These are phyloP conservation scores for Cytospora piceae DNA, from an alignment of 2,329 filamentous ascomycete species.

Conservation along the genomic window DNA sequence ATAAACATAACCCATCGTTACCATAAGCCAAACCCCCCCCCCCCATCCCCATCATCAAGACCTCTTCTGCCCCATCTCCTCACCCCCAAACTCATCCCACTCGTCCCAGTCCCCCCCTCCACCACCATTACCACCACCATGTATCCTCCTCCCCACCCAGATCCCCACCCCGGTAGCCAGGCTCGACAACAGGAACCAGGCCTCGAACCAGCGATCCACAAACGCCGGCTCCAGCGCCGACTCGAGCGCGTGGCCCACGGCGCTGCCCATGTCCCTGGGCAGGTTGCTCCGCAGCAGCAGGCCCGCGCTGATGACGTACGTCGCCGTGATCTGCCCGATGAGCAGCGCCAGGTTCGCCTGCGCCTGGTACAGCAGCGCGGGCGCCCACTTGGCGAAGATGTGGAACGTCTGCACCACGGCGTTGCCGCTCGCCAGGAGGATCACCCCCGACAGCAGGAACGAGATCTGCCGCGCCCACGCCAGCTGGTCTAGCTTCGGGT, in stretches of 20 bases:
- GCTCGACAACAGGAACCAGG: constrained; percentile 77
- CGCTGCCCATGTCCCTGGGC: constrained; percentile 74
- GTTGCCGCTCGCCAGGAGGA: constrained; percentile 80
- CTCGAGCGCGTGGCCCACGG: constrained; percentile 76
- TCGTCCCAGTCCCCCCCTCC: constrained; percentile 56
- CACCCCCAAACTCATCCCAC: constrained; percentile 63
- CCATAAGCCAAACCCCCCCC: neutral
- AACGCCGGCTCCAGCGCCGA: constrained; percentile 74
- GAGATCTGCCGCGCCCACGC: constrained; percentile 86
- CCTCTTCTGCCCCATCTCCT: constrained; percentile 74
- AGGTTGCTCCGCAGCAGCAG: constrained; percentile 78
- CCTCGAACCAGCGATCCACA: constrained; percentile 85
- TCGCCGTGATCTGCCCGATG: constrained; percentile 79
- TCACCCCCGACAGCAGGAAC: constrained; percentile 80
- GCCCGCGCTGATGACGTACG: constrained; percentile 82
- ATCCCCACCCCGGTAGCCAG: constrained; percentile 70
- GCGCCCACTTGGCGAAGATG: constrained; percentile 76
- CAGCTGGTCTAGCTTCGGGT: constrained; percentile 78
- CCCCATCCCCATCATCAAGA: constrained; percentile 47
- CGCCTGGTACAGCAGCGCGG: constrained; percentile 70
- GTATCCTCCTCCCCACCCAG: constrained; percentile 69
- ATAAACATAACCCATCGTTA: neutral
- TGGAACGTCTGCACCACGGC: constrained; percentile 84
- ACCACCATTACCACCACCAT: constrained; percentile 39
- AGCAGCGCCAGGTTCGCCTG: constrained; percentile 79